These are phyloP conservation scores for Podospora tetraspora DNA, from an alignment of 495 filamentous ascomycete species.

Conservation along the genomic window DNA sequence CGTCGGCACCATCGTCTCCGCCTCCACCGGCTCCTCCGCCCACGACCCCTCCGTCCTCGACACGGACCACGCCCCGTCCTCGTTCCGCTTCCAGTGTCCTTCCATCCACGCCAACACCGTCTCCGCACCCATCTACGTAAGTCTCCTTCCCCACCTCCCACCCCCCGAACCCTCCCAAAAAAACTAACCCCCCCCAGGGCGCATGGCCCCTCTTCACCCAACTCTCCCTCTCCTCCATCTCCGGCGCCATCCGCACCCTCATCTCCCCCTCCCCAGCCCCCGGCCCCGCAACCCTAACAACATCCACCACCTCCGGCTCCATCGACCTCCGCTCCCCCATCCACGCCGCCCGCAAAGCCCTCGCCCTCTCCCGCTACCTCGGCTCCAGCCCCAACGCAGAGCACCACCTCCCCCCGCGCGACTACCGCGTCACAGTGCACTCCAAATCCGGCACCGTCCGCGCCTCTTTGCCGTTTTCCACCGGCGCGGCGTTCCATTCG, in stretches of 20 bases:
- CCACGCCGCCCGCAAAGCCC: conserved; percentile 12
- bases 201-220: conserved; percentile 42
- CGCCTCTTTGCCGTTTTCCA: conserved; percentile 29
- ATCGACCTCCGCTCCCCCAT: conserved; percentile 36
- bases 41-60: conserved; percentile 5
- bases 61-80: not conserved
- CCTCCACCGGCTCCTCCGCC: conserved; percentile 11
- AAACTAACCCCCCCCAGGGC: conserved; percentile 16
- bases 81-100: conserved; percentile 32
- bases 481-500: conserved; percentile 17
- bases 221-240: conserved; percentile 32
- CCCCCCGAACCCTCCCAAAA: too few relatives aligned
- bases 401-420: conserved; percentile 30
- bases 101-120: conserved; percentile 32
- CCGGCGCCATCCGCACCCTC: conserved; percentile 33
- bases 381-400: not conserved
- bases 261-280: conserved; percentile 38
- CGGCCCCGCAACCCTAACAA: conserved; percentile 29
- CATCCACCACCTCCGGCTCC: conserved; percentile 33
- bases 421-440: conserved; percentile 39
- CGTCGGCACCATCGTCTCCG: conserved; percentile 27
- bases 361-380: conserved; percentile 6
- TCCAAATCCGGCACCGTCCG: conserved; percentile 32
- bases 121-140: conserved; percentile 26
- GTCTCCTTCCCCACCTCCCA: too few relatives aligned